phyloP scores from a whole-genome alignment of 176 grass and related monocot species.

The Aegilops speltoides region DNA sequence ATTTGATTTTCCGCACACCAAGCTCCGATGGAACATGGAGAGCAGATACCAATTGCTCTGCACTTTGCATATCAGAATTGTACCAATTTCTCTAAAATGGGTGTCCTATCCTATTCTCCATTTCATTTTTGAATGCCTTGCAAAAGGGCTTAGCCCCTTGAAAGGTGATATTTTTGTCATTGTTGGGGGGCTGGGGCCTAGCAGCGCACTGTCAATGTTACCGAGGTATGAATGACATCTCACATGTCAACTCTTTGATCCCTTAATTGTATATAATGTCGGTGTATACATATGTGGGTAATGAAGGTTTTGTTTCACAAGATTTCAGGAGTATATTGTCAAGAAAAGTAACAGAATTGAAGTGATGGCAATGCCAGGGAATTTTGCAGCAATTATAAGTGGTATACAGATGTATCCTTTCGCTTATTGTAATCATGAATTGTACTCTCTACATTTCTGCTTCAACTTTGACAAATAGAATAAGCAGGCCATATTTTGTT shows the following conservation, averaged over 20 bases:
- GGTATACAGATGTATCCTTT: conserved; percentile 89
- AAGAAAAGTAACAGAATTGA: conserved; percentile 72
- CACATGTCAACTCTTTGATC: no score
- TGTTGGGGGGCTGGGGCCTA: conserved; percentile 43
- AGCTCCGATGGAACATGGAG: no score
- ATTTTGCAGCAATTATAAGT: conserved; percentile 79
- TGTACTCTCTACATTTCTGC: no score
- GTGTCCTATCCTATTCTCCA: no score
- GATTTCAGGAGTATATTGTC: conserved; percentile 75
- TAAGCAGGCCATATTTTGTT: no score
- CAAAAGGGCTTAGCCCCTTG: conserved; percentile 64
- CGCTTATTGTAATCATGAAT: background rate
- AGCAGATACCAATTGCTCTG: no score
- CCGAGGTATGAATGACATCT: conserved; percentile 50
- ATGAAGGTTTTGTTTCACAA: conserved; percentile 7
- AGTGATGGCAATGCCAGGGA: conserved; percentile 81
- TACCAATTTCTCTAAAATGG: no score
- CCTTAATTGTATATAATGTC: background rate
- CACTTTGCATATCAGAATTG: no score
- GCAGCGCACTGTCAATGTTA: conserved; percentile 73
- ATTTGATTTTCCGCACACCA: no score
- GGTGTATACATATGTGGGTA: background rate
- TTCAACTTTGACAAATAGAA: no score
- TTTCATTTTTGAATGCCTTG: conserved; percentile 24
- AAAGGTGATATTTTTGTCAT: conserved; percentile 78